Percentiles rank a stretch among this genome's conserved stretches.
phyloP scores from a whole-genome alignment of 306 rosid genomes.

The Abrus pulchellus region DNA sequence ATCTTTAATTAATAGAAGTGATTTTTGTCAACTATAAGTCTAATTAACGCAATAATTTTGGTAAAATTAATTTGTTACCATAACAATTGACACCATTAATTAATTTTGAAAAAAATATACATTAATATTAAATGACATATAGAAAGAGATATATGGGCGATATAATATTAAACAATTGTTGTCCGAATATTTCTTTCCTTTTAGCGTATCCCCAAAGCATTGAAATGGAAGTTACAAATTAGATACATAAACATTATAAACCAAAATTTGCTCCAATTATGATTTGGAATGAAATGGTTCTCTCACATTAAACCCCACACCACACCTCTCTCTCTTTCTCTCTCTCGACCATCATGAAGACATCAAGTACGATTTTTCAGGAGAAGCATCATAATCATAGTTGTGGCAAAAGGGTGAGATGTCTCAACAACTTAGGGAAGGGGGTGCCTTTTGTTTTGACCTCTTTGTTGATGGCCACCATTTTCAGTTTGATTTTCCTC shows the following conservation, averaged over 20 bases:
- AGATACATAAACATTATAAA: not conserved
- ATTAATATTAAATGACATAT: no score
- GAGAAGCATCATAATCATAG: conserved; percentile 46
- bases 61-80: no score
- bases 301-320: conserved; percentile 32
- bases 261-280: not conserved
- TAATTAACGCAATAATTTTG: no score
- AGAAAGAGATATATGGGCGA: no score
- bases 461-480: conserved; percentile 54
- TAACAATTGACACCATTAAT: no score
- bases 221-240: not conserved
- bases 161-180: not conserved
- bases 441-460: conserved; percentile 57
- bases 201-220: conserved; percentile 4
- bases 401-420: conserved; percentile 57
- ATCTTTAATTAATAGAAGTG: no score
- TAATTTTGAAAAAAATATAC: not conserved
- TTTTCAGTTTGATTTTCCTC: conserved; percentile 61
- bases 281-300: conserved; percentile 39
- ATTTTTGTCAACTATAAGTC: no score
- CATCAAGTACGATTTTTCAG: conserved; percentile 37
- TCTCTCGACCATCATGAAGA: conserved; percentile 53
- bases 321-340: not conserved
- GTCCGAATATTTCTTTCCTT: not conserved
- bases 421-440: conserved; percentile 43